Evolutionary conservation across 257 asterid species (phyloP).

Genomic region (Solanum phureja): DNA sequence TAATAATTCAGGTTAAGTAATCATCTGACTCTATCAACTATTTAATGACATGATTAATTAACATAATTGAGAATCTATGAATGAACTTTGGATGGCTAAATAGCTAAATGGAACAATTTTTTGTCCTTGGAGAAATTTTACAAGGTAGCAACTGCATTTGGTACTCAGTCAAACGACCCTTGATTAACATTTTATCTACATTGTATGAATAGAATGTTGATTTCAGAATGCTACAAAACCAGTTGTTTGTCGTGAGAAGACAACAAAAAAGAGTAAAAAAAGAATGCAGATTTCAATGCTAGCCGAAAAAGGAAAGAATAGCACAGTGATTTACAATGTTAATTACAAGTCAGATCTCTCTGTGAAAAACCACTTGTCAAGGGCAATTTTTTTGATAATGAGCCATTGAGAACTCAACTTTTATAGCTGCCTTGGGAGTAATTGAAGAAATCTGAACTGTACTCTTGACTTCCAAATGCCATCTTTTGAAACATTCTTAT

Average conservation of each 20-base stretch:
- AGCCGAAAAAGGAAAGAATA: not conserved
- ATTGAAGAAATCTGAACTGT: slow-evolving; percentile 40
- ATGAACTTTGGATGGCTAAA: not conserved
- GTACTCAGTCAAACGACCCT: not conserved
- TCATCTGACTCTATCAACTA: not conserved
- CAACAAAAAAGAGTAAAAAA: not conserved
- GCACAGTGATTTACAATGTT: not conserved
- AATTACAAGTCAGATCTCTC: not conserved
- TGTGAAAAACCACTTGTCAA: not conserved
- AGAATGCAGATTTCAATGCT: not conserved
- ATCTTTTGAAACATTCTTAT: slow-evolving; percentile 77
- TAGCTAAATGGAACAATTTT: not conserved
- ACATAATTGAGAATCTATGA: not conserved
- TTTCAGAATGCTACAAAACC: not conserved
- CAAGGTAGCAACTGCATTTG: not conserved
- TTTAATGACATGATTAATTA: not conserved
- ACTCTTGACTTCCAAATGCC: slow-evolving; percentile 90
- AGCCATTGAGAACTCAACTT: not conserved
- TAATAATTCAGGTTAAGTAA: not conserved
- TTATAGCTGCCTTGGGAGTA: slow-evolving; percentile 57
- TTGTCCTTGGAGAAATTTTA: not conserved
- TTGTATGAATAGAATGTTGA: not conserved
- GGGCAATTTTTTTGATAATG: not conserved
- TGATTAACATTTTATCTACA: not conserved
- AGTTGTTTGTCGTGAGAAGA: not conserved